phyloP scores from a whole-genome alignment of 495 filamentous ascomycete species.

The Aspergillus haitiensis region DNA sequence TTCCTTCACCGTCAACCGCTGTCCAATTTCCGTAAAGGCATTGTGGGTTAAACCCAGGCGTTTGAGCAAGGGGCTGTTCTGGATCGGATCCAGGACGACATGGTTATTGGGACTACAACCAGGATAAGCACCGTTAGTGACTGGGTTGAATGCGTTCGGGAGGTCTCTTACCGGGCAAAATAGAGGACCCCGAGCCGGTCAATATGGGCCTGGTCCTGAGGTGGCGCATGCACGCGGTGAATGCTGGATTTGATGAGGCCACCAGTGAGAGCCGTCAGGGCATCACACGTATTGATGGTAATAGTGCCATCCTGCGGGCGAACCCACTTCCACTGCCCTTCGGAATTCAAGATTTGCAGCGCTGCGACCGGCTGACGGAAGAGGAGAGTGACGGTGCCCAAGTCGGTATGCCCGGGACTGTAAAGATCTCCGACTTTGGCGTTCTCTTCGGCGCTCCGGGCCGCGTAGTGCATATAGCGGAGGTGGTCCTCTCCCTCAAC shows the following conservation, averaged over 20 bases:
- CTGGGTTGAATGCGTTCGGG: too few relatives aligned
- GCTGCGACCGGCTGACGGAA: conserved; percentile 53
- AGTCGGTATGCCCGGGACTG: conserved; percentile 40
- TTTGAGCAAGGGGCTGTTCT: conserved; percentile 44
- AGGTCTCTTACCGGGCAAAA: conserved; percentile 35
- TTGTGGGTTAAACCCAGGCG: conserved; percentile 41
- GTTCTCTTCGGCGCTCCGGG: conserved; percentile 46
- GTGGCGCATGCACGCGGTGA: conserved; percentile 53
- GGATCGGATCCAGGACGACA: conserved; percentile 43
- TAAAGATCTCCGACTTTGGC: conserved; percentile 35
- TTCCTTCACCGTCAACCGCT: conserved; percentile 37
- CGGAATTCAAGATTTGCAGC: conserved; percentile 44
- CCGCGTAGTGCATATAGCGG: conserved; percentile 54
- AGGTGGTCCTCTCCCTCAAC: conserved; percentile 50
- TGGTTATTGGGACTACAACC: conserved; percentile 36
- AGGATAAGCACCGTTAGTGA: conserved; percentile 5
- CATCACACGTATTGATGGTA: conserved; percentile 54
- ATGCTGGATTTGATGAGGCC: conserved; percentile 53
- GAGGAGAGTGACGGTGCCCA: conserved; percentile 44
- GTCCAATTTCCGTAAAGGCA: conserved; percentile 34
- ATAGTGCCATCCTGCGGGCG: conserved; percentile 50
- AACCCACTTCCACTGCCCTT: conserved; percentile 43
- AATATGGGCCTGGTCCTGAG: conserved; percentile 51
- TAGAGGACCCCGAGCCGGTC: conserved; percentile 53
- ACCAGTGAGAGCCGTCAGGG: conserved; percentile 48